Evolutionary conservation across 805 yeast genomes (phyloP).

Genomic region (Barnettozyma populi): DNA sequence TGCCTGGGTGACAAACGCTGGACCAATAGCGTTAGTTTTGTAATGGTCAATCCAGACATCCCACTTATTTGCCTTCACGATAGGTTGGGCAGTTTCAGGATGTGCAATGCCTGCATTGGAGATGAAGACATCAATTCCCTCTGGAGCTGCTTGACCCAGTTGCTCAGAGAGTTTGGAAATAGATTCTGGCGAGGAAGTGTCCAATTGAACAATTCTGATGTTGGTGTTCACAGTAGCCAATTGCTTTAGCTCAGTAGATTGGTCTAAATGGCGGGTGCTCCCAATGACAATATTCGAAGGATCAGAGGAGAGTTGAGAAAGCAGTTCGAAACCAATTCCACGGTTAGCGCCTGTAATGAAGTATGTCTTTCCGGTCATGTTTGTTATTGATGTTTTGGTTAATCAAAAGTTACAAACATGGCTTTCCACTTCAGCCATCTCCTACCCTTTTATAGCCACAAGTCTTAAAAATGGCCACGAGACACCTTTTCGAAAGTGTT

Average conservation of each 20-base stretch:
- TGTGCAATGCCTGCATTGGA: slow-evolving; percentile 15
- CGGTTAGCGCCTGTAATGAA: slow-evolving; percentile 5
- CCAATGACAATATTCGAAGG: slow-evolving; percentile 2
- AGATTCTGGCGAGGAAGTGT: slow-evolving; percentile 10
- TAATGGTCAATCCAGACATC: slow-evolving; percentile 5
- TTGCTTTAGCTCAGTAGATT: slow-evolving; percentile 1
- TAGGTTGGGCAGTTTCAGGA: neutral
- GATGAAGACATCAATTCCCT: slow-evolving; percentile 14
- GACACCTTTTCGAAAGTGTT: too few species aligned
- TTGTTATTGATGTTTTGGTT: too few species aligned
- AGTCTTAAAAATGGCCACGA: too few species aligned
- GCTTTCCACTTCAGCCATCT: too few species aligned
- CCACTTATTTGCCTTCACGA: neutral
- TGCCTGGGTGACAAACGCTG: slow-evolving; percentile 3
- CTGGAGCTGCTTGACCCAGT: slow-evolving; percentile 3
- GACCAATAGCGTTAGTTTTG: slow-evolving; percentile 9
- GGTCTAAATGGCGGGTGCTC: neutral
- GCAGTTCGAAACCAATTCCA: slow-evolving; percentile 8
- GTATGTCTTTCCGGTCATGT: slow-evolving; percentile 25
- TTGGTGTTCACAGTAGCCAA: slow-evolving; percentile 3
- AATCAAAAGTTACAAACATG: too few species aligned
- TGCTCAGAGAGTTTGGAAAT: slow-evolving; percentile 4
- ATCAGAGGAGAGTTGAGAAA: neutral
- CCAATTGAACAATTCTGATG: slow-evolving; percentile 9
- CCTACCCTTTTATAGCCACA: too few species aligned